Evolutionary conservation across 352 stramenopile genomes (phyloP), one percentile per base, ranked within the genome.

Genomic region (Pythium graminicola): DNA sequence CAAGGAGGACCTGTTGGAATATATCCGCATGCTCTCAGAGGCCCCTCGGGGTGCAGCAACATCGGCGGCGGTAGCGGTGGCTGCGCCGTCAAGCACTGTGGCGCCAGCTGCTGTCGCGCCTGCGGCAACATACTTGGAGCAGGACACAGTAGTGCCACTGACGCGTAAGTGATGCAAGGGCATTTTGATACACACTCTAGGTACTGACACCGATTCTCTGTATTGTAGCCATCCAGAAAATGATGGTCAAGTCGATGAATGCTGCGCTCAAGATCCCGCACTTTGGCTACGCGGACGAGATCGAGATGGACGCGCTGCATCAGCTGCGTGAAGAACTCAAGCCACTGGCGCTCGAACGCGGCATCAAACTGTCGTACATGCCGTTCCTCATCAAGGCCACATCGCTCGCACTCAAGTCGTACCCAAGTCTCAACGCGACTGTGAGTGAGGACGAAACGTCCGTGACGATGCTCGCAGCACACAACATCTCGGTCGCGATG

Each of bases 401-500:
- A 29, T 97, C 84, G 39, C 69, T 99, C 27, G 95, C 96, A 31
- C 76, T 99, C 19, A 89, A 81, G 45, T 72, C 96, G 44, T 98
- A 91, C 67, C 97, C 97, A 13, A 72, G 81, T 9, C 62, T 99
- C 24, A 99, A 99, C 59, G 81, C 89, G 31, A 89, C 80, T 13
- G 85, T 97, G 17, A 94, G 83, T 45, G 70, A 81, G 13, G 86
- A 93, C 32, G 70, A 88, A 42, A 89, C 78, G 24, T 75, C 81
- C 32, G 63, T 99, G 35, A 95, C 76, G 6, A 77, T 97, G 45
- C 67, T 98, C 32, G 76, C 73, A 2, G 67, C 86, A 27, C 97
- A 99, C 76, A 97, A 99, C 69, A 98, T 99, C 61, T 97, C 95
- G 26, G 81, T 99, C 36, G 97, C 97, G 22, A 98, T 99, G 86